These are phyloP conservation scores for Penicillium lagena DNA, from an alignment of 495 filamentous ascomycete genomes.

Conservation along the genomic window DNA sequence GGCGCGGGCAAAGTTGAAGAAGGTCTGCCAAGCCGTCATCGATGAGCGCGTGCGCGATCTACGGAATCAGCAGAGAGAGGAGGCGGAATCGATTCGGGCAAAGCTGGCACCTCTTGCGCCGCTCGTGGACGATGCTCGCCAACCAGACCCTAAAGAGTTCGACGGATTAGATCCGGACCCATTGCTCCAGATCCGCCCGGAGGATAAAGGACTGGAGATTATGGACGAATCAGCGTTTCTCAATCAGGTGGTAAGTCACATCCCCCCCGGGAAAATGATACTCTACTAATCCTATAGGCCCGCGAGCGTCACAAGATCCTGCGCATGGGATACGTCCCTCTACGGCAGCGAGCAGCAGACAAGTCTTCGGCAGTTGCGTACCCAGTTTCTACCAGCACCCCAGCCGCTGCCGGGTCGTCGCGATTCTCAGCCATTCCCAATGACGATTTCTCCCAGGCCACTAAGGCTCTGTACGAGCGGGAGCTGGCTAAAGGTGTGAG, in stretches of 20 bases:
- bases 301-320: slow-evolving; percentile 57
- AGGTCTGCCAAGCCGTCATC: slow-evolving; percentile 72
- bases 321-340: slow-evolving; percentile 65
- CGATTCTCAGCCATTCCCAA: slow-evolving; percentile 70
- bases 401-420: slow-evolving; percentile 45
- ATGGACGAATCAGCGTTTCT: slow-evolving; percentile 59
- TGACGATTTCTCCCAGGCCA: slow-evolving; percentile 87
- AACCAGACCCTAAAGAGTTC: slow-evolving; percentile 15
- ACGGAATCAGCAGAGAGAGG: slow-evolving; percentile 61
- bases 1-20: slow-evolving; percentile 78
- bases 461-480: slow-evolving; percentile 84
- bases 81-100: slow-evolving; percentile 53
- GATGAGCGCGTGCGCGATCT: slow-evolving; percentile 64
- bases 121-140: slow-evolving; percentile 2
- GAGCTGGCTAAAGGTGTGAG: slow-evolving; percentile 88
- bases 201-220: slow-evolving; percentile 60
- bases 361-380: slow-evolving; percentile 36
- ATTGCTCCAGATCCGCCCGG: slow-evolving; percentile 56
- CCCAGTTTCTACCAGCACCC: slow-evolving; percentile 18
- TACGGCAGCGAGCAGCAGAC: slow-evolving; percentile 46
- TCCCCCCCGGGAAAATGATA: not conserved
- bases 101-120: slow-evolving; percentile 49
- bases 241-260: slow-evolving; percentile 44
- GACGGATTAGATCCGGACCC: slow-evolving; percentile 62
- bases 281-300: slow-evolving; percentile 25